Percentiles rank a stretch among this genome's conserved stretches.
These are phyloP conservation scores for Ogataea salicorniae DNA, from an alignment of 805 yeast species.

Conservation along the genomic window DNA sequence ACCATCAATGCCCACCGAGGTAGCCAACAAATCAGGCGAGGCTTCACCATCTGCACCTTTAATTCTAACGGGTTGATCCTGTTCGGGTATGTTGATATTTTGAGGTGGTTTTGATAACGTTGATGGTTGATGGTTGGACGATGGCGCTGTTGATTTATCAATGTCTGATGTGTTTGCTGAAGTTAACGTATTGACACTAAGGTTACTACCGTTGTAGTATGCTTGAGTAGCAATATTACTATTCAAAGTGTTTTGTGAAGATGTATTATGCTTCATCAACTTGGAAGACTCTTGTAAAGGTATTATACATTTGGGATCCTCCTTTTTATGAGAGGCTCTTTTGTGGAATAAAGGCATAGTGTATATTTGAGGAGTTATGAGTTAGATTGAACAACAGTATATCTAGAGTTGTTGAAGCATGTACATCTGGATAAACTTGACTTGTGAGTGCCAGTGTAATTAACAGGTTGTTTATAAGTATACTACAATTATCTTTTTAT, in stretches of 20 bases:
- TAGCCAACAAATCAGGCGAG: constrained; percentile 32
- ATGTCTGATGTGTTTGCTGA: background rate
- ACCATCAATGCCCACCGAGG: constrained; percentile 31
- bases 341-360: background rate
- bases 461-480: no score
- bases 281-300: background rate
- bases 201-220: constrained; percentile 2
- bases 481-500: no score
- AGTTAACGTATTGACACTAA: constrained; percentile 12
- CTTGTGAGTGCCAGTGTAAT: no score
- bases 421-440: no score
- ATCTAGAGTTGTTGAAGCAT: no score
- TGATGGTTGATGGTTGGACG: background rate
- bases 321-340: background rate
- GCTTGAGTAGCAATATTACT: background rate
- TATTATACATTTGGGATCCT: no score
- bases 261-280: background rate
- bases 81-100: constrained; percentile 7
- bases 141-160: background rate
- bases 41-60: constrained; percentile 10
- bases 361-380: background rate
- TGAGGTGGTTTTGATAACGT: constrained; percentile 6
- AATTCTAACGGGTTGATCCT: background rate
- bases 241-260: background rate
- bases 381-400: no score